Evolutionary conservation across 495 filamentous ascomycete genomes (phyloP), one percentile per base, ranked within the genome.

Genomic region (Tuber umbilicatum): DNA sequence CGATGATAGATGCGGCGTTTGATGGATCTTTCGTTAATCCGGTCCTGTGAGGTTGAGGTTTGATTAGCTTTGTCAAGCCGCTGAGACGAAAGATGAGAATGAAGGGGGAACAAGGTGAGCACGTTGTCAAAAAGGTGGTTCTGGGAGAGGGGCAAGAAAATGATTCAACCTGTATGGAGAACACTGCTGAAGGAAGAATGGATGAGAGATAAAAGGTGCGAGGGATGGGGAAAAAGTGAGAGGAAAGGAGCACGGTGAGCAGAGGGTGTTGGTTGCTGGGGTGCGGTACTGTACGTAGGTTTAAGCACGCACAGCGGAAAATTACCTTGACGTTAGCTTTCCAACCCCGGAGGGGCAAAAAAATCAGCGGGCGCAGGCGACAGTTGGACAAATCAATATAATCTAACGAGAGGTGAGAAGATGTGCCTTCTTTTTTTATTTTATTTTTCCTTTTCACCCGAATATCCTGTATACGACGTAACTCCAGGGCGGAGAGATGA

Each of bases 271-370:
- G 55, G 55, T 35, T 64, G 55, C 27, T 35, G 12, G 55, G 31
- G 55, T 64, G 16, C 16, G 55, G 55, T 64, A n/a, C n/a, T n/a
- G n/a, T n/a, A 27, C 50, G 50, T 55, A 64, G 27, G 27, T 64
- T 64, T 16, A 35, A 35, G 27, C 27, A 64, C 27, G 55, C 55
- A 64, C 55, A 35, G 14, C 17, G 35, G 14, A 64, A 64, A 64
- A 64, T 64, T 31, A 64, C 55, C 55, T 64, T 17, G 55, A 64
- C 55, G 55, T 64, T 64, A 64, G 55, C 55, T 64, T 60, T 12
- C 27, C 55, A 31, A 64, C 27, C 16, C 55, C 27, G 12, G 55
- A 35, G 27, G 55, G 55, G 55, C 27, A 31, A 64, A 64, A 64
- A 64, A 64, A 64, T 64, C 55, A 17, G n/a, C 14, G 55, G 55